phyloP scores from a whole-genome alignment of 73 alveolate species.

The Tetrahymena elliotti region DNA sequence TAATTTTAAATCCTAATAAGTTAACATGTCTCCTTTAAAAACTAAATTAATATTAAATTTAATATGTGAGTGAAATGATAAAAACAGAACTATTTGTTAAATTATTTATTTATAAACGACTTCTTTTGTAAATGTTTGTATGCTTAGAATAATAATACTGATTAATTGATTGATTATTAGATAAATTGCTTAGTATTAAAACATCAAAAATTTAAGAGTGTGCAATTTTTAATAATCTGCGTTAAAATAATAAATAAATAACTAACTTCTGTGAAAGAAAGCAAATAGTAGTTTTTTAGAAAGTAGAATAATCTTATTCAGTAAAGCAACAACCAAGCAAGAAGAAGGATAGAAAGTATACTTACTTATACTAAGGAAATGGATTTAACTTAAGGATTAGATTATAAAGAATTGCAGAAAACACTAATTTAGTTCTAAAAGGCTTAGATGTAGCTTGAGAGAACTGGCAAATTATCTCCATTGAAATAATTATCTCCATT shows the following conservation, averaged over 20 bases:
- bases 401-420: constrained; percentile 30
- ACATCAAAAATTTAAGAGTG: neutral
- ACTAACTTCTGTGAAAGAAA: neutral
- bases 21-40: too few species aligned
- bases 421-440: constrained; percentile 31
- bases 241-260: neutral
- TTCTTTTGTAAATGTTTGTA: too few species aligned
- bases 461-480: constrained; percentile 30
- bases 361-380: constrained; percentile 1
- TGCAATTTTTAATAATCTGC: neutral
- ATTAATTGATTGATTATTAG: neutral
- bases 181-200: too few species aligned
- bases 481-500: constrained; percentile 22
- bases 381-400: constrained; percentile 25
- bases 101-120: too few species aligned
- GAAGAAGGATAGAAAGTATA: neutral
- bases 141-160: too few species aligned
- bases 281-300: neutral
- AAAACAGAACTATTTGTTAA: too few species aligned
- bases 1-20: too few species aligned
- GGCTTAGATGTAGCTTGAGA: constrained; percentile 33
- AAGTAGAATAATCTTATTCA: neutral
- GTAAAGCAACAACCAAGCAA: neutral
- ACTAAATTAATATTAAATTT: too few species aligned
- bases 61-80: too few species aligned